Evolutionary conservation across 1,284 basidiomycete species (phyloP).

Genomic region (Malassezia nana): DNA sequence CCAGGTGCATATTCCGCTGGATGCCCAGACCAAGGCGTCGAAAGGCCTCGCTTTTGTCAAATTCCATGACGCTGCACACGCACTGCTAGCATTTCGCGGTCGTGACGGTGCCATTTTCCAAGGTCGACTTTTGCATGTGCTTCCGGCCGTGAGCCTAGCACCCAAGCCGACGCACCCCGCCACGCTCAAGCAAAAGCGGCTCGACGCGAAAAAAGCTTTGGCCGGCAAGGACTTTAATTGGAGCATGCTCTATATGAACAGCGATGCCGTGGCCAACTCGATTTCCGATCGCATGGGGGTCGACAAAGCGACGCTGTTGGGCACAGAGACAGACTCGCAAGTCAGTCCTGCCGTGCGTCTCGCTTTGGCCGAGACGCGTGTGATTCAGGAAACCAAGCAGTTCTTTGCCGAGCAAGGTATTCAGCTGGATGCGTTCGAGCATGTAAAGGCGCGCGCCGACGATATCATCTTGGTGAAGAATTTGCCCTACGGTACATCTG

Average conservation of each 20-base stretch:
- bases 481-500: conserved; percentile 80
- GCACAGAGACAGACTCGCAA: conserved; percentile 43
- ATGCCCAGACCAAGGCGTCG: conserved; percentile 58
- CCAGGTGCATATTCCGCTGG: conserved; percentile 74
- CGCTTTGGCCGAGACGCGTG: conserved; percentile 87
- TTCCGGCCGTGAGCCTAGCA: conserved; percentile 64
- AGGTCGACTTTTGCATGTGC: conserved; percentile 78
- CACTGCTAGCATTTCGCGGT: conserved; percentile 64
- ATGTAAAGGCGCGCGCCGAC: conserved; percentile 48
- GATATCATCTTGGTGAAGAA: conserved; percentile 90
- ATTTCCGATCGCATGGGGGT: conserved; percentile 72
- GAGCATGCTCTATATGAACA: conserved; percentile 95
- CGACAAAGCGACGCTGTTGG: conserved; percentile 74
- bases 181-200: conserved; percentile 55
- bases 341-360: conserved; percentile 66
- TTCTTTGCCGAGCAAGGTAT: conserved; percentile 58
- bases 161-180: conserved; percentile 17
- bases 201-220: conserved; percentile 60
- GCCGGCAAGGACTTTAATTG: conserved; percentile 85
- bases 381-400: conserved; percentile 86
- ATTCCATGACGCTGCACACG: conserved; percentile 60
- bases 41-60: conserved; percentile 70
- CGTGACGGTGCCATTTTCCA: conserved; percentile 82
- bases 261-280: conserved; percentile 74
- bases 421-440: conserved; percentile 50